Base-by-base conservation (phyloP, 2,329 filamentous ascomycete species). In the Phaeophleospora eucalypticola region DNA sequence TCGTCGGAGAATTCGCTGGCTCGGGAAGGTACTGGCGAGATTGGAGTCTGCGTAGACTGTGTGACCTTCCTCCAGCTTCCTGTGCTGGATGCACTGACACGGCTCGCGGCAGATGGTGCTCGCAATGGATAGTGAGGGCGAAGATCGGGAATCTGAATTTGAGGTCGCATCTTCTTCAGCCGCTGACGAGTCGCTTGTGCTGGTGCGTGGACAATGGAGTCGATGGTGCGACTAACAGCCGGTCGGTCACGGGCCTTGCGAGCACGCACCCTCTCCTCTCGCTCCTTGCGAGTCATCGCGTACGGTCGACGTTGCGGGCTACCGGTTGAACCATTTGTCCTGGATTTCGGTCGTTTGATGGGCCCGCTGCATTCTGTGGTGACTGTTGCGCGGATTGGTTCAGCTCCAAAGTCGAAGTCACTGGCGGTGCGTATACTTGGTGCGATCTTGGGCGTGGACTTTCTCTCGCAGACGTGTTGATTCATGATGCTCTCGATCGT, bases 161-260 rank as follows among this genome's bases (percentile, higher is more conserved):
- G 58, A n/a, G 60, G 60, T 40, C 61, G 53, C 36, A 55, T 54
- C 50, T 64, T 63, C 45, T 56, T 55, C 29, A 64, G 47, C 7
- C 58, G 56, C 39, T 56, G 58, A 10, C 54, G 50, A 15, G 56
- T 48, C 9, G 48, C 27, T 6, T 51, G 45, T 16, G 52, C 49
- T 12, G 52, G 51, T 17, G 46, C 54, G 16, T 58, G 52, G 34
- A 61, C 59, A 7, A 60, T 52, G n/a, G 58, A 42, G 33, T 64
- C 59, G 17, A 63, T 59, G 2, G 55, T 57, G 14, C 55, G 52
- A 19, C 39, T 46, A n/a, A 51, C 41, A 3, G 37, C 33, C 4
- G 60, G 56, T 19, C 47, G 55, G 37, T 68, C 65, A 14, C 64
- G 59, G 24, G 65, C 48, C 48, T 68, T 68, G 15, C 64, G 58